phyloP scores from a whole-genome alignment of 306 rosid species.

The Cotoneaster glaucophyllus region DNA sequence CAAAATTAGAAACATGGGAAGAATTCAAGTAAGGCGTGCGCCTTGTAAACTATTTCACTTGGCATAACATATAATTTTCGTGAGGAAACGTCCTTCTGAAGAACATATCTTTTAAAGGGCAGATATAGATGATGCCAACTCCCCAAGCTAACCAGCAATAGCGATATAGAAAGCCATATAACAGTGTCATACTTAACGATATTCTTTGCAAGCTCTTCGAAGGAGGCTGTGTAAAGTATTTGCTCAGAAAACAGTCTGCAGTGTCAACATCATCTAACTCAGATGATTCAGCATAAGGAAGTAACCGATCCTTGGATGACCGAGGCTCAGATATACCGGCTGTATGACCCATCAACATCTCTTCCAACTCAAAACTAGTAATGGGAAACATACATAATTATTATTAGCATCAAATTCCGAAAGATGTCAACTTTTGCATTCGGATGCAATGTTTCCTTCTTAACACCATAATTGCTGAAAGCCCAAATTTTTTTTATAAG shows the following conservation, averaged over 20 bases:
- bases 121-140: slow-evolving; percentile 73
- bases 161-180: slow-evolving; percentile 79
- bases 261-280: slow-evolving; percentile 44
- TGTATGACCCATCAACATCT: slow-evolving; percentile 64
- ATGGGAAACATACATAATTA: slow-evolving; percentile 8
- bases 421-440: background rate
- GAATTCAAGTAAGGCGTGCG: slow-evolving; percentile 9
- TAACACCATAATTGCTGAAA: background rate
- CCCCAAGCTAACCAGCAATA: slow-evolving; percentile 93
- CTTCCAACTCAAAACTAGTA: slow-evolving; percentile 32
- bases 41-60: slow-evolving; percentile 73
- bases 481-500: background rate
- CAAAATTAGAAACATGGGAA: background rate
- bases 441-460: background rate
- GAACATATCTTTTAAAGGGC: slow-evolving; percentile 62
- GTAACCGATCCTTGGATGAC: slow-evolving; percentile 41
- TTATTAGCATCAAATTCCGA: background rate
- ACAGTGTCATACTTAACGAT: slow-evolving; percentile 61
- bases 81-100: slow-evolving; percentile 63
- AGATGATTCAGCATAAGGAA: slow-evolving; percentile 35
- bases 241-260: slow-evolving; percentile 41
- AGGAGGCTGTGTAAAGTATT: slow-evolving; percentile 62
- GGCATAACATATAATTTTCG: slow-evolving; percentile 74
- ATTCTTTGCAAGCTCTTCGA: slow-evolving; percentile 61
- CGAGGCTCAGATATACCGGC: slow-evolving; percentile 49